Conservation (phyloP, 495 filamentous ascomycete species). For the Xylaria cubensis region DNA sequence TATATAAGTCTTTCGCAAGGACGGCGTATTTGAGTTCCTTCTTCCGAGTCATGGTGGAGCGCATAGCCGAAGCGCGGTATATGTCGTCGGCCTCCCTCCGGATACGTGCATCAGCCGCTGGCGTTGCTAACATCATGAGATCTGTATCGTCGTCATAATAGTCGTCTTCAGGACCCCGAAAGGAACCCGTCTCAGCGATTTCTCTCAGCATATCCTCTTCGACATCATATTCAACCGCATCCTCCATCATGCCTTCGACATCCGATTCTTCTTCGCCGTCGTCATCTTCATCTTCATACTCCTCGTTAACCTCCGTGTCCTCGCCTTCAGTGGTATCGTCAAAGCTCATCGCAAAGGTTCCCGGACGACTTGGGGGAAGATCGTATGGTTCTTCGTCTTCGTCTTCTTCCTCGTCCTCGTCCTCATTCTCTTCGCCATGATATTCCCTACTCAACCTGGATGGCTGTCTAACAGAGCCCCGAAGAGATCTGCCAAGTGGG, state of each 20-base stretch:
- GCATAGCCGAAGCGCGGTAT: conserved; percentile 51
- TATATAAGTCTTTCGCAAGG: conserved; percentile 60
- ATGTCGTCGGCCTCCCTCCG: conserved; percentile 54
- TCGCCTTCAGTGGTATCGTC: conserved; percentile 41
- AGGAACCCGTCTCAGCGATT: conserved; percentile 34
- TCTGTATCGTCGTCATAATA: conserved; percentile 47
- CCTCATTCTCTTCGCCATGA: conserved; percentile 43
- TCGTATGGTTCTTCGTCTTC: conserved; percentile 26
- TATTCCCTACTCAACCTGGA: conserved; percentile 47
- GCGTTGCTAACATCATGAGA: conserved; percentile 53
- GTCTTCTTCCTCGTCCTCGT: conserved; percentile 35
- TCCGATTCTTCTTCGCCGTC: conserved; percentile 46
- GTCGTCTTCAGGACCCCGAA: conserved; percentile 22
- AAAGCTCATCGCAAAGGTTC: conserved; percentile 38
- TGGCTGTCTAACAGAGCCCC: conserved; percentile 43
- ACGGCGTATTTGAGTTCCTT: conserved; percentile 53
- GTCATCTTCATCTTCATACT: conserved; percentile 35
- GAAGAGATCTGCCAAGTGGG: conserved; percentile 53
- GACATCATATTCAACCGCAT: conserved; percentile 37
- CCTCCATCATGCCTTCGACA: conserved; percentile 45
- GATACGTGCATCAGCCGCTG: conserved; percentile 53
- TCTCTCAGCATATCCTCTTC: conserved; percentile 37
- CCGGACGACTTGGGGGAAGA: conserved; percentile 41
- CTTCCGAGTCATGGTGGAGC: conserved; percentile 38
- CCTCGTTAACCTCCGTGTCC: conserved; percentile 34